Percentiles rank a stretch among this genome's conserved stretches.
phyloP scores from a whole-genome alignment of 768 basidiomycete species.

The Russula brevipes region DNA sequence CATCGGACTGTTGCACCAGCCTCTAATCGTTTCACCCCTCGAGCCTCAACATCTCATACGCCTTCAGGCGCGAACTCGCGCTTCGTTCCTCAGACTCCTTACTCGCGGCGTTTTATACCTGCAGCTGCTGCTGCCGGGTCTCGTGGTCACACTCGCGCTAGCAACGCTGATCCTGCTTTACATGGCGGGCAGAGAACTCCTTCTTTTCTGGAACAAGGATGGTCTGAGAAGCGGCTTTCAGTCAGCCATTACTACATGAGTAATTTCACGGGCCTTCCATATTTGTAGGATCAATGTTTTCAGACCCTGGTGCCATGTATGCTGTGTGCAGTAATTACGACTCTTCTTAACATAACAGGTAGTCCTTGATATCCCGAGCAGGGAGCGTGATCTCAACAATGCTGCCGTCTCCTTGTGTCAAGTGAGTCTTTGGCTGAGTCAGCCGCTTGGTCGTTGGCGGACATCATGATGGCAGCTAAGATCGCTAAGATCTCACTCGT shows the following conservation, averaged over 20 bases:
- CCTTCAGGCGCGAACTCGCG: conserved; percentile 1
- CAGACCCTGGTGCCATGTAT: not conserved
- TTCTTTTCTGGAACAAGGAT: conserved; percentile 40
- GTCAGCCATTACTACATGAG: not conserved
- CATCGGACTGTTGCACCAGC: not conserved
- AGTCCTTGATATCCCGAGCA: not conserved
- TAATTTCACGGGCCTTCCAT: not conserved
- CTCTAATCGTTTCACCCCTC: conserved; percentile 15
- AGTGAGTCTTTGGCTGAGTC: not conserved
- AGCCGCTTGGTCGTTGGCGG: not conserved
- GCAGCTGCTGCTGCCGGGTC: conserved; percentile 5
- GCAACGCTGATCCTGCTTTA: conserved; percentile 7
- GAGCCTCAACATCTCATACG: conserved; percentile 12
- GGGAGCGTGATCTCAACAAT: not conserved
- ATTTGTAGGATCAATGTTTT: not conserved
- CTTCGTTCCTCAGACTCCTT: conserved; percentile 24
- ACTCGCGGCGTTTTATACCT: conserved; percentile 24
- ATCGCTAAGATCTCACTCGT: too few relatives aligned
- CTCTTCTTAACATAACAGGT: not conserved
- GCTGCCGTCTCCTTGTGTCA: not conserved
- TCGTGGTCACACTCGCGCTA: conserved; percentile 23
- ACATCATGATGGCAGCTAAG: not conserved
- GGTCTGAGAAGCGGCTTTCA: conserved; percentile 22
- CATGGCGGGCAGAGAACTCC: conserved; percentile 44
- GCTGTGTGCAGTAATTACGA: not conserved